Conservation (phyloP, 2,329 filamentous ascomycete species). For the Verticillium tricorpus region DNA sequence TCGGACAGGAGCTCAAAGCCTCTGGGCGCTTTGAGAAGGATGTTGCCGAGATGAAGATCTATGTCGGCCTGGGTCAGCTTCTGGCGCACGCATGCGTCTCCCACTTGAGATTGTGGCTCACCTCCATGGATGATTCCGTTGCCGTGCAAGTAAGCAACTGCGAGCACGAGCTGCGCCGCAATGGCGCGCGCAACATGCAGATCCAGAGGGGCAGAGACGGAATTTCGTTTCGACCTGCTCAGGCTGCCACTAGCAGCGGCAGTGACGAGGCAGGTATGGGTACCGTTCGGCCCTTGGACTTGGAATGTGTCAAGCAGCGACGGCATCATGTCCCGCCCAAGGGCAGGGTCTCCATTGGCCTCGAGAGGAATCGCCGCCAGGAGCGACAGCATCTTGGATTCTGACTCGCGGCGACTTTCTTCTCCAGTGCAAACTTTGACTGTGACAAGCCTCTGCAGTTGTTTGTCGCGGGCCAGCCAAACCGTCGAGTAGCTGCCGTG, state of each 20-base stretch:
- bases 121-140: slow-evolving; percentile 6
- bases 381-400: not conserved
- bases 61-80: not conserved
- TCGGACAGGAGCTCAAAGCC: not conserved
- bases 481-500: slow-evolving; percentile 12
- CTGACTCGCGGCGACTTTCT: not conserved
- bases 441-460: not conserved
- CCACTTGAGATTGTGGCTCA: too few species aligned
- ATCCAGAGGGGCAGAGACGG: not conserved
- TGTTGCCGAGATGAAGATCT: slow-evolving; percentile 2
- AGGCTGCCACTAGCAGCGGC: not conserved
- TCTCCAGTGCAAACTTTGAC: slow-evolving; percentile 1
- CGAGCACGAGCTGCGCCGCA: slow-evolving; percentile 1
- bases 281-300: not conserved
- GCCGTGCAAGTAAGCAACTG: slow-evolving; percentile 5
- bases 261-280: not conserved
- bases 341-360: too few species aligned
- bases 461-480: slow-evolving; percentile 7
- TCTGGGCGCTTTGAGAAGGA: not conserved
- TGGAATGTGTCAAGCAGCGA: slow-evolving; percentile 4
- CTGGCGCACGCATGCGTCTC: too few species aligned
- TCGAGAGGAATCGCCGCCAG: not conserved
- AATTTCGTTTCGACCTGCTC: not conserved
- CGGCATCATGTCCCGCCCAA: not conserved
- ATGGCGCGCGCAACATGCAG: slow-evolving; percentile 4